Conservation (phyloP, 2,329 filamentous ascomycete species). For the Periconia sp. region DNA sequence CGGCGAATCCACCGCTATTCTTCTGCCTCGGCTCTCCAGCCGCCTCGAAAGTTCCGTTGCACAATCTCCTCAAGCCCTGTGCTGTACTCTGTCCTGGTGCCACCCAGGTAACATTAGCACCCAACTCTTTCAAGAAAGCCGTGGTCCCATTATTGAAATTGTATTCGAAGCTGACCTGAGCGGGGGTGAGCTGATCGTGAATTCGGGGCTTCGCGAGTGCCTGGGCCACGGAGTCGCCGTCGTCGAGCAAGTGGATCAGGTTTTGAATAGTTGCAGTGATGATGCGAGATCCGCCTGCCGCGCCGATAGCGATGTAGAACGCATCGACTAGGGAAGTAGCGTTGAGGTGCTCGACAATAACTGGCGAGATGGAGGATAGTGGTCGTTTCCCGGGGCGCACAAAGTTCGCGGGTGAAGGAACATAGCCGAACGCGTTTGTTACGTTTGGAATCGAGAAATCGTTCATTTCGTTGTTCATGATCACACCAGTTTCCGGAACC, state of each 20-base stretch:
- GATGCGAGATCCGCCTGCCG: slow-evolving; percentile 81
- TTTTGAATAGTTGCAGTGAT: slow-evolving; percentile 77
- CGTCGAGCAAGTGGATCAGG: slow-evolving; percentile 72
- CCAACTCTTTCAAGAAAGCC: slow-evolving; percentile 62
- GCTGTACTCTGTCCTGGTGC: slow-evolving; percentile 66
- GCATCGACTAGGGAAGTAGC: slow-evolving; percentile 44
- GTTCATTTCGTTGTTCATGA: slow-evolving; percentile 61
- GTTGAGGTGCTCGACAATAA: slow-evolving; percentile 69
- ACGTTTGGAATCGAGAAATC: slow-evolving; percentile 77
- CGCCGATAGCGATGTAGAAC: slow-evolving; percentile 70
- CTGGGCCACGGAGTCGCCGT: slow-evolving; percentile 59
- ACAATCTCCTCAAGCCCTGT: slow-evolving; percentile 65
- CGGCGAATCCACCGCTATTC: slow-evolving; percentile 66
- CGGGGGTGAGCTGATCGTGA: slow-evolving; percentile 81
- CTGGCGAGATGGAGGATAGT: slow-evolving; percentile 77
- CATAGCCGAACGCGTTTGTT: slow-evolving; percentile 82
- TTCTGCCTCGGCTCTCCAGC: slow-evolving; percentile 74
- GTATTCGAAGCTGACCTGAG: slow-evolving; percentile 68
- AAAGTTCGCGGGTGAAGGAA: slow-evolving; percentile 78
- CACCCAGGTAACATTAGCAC: slow-evolving; percentile 74
- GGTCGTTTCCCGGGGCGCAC: slow-evolving; percentile 80
- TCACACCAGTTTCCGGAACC: slow-evolving; percentile 79
- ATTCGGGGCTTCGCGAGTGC: slow-evolving; percentile 69
- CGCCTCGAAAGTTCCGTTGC: slow-evolving; percentile 74
- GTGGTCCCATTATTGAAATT: slow-evolving; percentile 66